Evolutionary conservation across 208 protist genomes (phyloP).

Genomic region (Trypanosoma boissoni): DNA sequence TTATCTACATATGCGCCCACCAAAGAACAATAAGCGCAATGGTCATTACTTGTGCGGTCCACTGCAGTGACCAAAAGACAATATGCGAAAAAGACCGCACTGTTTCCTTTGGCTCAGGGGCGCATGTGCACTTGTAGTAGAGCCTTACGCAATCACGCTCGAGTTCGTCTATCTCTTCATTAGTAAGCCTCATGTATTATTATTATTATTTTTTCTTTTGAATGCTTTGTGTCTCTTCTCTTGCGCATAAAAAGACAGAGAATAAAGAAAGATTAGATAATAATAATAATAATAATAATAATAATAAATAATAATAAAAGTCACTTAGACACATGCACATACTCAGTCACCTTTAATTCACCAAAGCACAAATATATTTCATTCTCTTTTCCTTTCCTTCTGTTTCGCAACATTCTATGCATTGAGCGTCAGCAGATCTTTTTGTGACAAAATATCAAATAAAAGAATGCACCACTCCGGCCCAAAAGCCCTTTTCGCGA

Average conservation of each 20-base stretch:
- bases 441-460: no score
- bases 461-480: no score
- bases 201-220: no score
- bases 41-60: constrained; percentile 13
- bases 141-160: constrained; percentile 22
- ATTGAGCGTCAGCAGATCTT: no score
- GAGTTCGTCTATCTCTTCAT: constrained; percentile 26
- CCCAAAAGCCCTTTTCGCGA: no score
- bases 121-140: constrained; percentile 19
- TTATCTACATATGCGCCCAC: constrained; percentile 19
- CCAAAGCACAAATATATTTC: no score
- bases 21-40: constrained; percentile 18
- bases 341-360: no score
- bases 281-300: constrained; percentile 4
- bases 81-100: constrained; percentile 2
- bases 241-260: no score
- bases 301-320: constrained; percentile 8
- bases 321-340: no score
- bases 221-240: no score
- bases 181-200: constrained; percentile 19
- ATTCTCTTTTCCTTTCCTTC: no score
- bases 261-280: neutral
- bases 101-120: neutral
- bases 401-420: no score
- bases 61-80: constrained; percentile 12